These are phyloP conservation scores for Circinella minor DNA, from an alignment of 371 early-diverging fungal species.

Conservation along the genomic window DNA sequence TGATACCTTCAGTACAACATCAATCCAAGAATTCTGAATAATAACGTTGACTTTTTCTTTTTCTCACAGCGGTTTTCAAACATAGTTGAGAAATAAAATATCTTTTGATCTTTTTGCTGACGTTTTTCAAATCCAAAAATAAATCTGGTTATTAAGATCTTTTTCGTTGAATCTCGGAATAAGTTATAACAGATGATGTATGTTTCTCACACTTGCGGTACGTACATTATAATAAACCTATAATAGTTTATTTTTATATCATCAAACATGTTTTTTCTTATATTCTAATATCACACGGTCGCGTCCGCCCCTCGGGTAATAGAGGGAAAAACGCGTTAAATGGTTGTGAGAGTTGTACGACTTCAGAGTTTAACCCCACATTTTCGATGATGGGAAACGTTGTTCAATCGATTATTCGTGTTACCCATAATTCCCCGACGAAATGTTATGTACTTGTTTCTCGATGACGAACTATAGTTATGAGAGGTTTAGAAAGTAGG, in stretches of 20 bases:
- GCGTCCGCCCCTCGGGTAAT: neutral
- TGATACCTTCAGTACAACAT: neutral
- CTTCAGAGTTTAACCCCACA: slow-evolving; percentile 1
- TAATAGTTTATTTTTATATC: no score
- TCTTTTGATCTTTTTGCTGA: neutral
- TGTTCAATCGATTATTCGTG: neutral
- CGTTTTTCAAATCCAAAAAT: no score
- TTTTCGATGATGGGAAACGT: slow-evolving; percentile 1
- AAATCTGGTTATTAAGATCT: no score
- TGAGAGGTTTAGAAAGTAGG: no score
- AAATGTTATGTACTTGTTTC: neutral
- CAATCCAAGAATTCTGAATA: neutral
- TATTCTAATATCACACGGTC: neutral
- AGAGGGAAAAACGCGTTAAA: neutral
- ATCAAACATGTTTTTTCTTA: neutral
- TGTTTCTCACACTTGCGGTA: no score
- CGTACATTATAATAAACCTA: neutral
- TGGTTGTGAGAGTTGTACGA: neutral
- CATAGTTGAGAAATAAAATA: neutral
- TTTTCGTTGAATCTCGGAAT: no score
- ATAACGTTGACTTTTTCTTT: neutral
- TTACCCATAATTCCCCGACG: neutral
- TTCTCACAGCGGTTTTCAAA: neutral
- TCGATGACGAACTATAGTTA: no score
- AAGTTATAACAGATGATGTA: no score